These are phyloP conservation scores for Cinchona pubescens DNA, from an alignment of 257 asterid genomes.

Conservation along the genomic window DNA sequence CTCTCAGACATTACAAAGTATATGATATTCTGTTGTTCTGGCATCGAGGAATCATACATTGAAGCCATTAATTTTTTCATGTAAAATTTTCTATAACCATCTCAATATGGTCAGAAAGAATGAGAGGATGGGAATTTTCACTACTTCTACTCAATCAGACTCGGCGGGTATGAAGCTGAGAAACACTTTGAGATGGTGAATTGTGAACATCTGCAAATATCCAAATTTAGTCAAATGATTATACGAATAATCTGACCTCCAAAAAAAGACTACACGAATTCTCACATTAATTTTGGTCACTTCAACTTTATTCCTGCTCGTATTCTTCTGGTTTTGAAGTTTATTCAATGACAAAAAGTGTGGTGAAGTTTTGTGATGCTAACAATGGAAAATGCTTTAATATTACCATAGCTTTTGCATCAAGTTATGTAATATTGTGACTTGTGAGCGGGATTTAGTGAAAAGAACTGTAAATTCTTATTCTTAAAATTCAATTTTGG, in stretches of 20 bases:
- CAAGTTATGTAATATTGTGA: not conserved
- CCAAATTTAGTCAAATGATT: not conserved
- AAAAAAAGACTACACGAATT: not conserved
- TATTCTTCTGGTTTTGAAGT: not conserved
- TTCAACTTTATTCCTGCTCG: not conserved
- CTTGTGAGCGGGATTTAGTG: not conserved
- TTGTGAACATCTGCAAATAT: not conserved
- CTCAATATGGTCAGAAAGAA: constrained; percentile 13
- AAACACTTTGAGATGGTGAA: not conserved
- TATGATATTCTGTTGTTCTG: not conserved
- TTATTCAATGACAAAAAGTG: not conserved
- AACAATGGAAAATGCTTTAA: not conserved
- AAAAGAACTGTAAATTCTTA: too few species aligned
- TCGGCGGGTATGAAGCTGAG: constrained; percentile 6
- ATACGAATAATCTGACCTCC: too few species aligned
- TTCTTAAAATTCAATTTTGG: too few species aligned
- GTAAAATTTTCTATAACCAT: not conserved
- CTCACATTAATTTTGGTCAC: not conserved
- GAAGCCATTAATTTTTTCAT: constrained; percentile 1
- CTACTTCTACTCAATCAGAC: not conserved
- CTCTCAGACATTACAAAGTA: not conserved
- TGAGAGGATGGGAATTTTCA: constrained; percentile 9
- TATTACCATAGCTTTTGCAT: not conserved
- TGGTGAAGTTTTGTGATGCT: not conserved
- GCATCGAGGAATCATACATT: not conserved